Evolutionary conservation across 192 early-diverging fungal genomes (phyloP), one percentile per base, ranked within the genome.

Genomic region (Phycomyces nitens): DNA sequence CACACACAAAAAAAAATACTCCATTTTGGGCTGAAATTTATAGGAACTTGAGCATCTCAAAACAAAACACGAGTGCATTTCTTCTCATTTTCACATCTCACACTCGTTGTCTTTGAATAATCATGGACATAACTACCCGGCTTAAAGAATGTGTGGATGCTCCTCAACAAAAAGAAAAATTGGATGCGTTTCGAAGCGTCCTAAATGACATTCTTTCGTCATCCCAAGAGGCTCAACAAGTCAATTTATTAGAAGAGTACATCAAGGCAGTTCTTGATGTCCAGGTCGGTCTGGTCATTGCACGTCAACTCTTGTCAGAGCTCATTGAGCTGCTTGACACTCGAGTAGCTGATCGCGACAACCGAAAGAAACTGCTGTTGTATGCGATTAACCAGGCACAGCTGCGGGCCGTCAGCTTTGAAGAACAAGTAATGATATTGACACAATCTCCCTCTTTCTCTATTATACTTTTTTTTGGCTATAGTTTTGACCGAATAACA

Each of bases 391-490:
- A 82, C 5, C 83, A 79, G 62, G 82, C 91, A 49, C 85, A 89
- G 62, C 73, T 82, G n/a, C 78, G 94, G 43, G 68, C 80, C 50
- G 90, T 94, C 26, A 87, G 89, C 39, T 86, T 96, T 79, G 88
- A 95, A 79, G 88, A 88, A 65, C 82, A 92, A 82, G 91, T 92
- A 70, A 44, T 60, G 12, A 18, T 4, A 43, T 34, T 34, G 29
- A 34, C 7, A 34, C 7, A 7, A 34, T 2, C 29, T 34, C 7
- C 29, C 7, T 34, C 3, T 34, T 2, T 34, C 29, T 34, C n/a
- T n/a, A n/a, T n/a, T n/a, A n/a, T n/a, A n/a, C n/a, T n/a, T 18
- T 42, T 11, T 11, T 41, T 23, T 21, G 9, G 11, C 39, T 20
- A 51, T 8, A 39, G 8, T 27, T 6, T 12, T 27, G 42, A 2